Evolutionary conservation across 2,329 filamentous ascomycete genomes (phyloP), one percentile per base, ranked within the genome.

Genomic region (Elsinoe necatrix): DNA sequence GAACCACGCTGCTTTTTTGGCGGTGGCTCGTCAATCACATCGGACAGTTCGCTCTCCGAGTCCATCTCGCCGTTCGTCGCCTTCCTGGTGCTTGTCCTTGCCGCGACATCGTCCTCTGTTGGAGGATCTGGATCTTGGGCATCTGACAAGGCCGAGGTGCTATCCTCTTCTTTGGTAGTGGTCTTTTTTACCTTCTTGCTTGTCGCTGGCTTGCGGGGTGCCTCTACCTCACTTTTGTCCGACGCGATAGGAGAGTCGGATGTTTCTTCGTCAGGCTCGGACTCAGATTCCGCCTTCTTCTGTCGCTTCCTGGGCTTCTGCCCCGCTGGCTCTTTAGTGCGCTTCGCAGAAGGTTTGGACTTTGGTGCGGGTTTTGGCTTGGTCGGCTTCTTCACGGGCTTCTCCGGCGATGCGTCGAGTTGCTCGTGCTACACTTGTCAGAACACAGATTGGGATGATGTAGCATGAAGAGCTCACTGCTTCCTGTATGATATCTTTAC

Each of bases 1-100:
- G 69, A 64, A 6, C 61, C 61, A 59, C 67, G 66, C 60, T 65
- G 73, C 63, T 77, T 79, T 66, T 78, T 81, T 25, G 77, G 77
- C 51, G 83, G 81, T 8, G 82, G 81, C 2, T 92, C 87, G 66
- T 95, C 91, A 39, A 93, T 74, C n/a, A 95, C 77, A 3, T 81
- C 79, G 0, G 87, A 92, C 69, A 89, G 74, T 55, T 87, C 85
- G 65, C 79, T 84, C 47, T 84, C 72, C 20, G 67, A 65, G 52
- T 62, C 65, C 20, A 62, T 58, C 7, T 54, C 56, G 12, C 50
- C 54, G 20, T 59, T 39, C 14, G 31, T 35, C 43, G 21, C 7
- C 27, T 56, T 61, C 12, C 12, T 27, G 12, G 41, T 18, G 41
- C 8, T 23, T 12, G 41, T 12, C 61, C 41, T 54, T 21, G 58